These are phyloP conservation scores for Podospora tetraspora DNA, from an alignment of 495 filamentous ascomycete genomes.

Conservation along the genomic window DNA sequence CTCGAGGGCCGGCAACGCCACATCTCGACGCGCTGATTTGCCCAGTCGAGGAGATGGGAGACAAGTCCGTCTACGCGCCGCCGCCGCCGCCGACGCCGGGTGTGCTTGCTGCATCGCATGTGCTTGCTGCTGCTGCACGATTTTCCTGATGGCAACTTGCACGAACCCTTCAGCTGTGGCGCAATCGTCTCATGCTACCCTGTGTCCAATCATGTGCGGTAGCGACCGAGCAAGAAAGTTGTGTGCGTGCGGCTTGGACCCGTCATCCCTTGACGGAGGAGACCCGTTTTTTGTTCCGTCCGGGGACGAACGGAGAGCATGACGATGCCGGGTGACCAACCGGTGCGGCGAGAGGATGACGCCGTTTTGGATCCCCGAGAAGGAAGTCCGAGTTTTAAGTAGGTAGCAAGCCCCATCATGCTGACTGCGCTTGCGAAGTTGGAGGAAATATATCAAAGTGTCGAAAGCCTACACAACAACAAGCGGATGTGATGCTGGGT, in stretches of 20 bases:
- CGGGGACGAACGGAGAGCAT: neutral
- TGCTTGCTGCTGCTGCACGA: neutral
- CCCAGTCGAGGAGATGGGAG: neutral
- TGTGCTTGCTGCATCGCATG: neutral
- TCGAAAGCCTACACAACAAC: neutral
- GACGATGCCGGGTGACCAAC: neutral
- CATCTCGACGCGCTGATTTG: constrained; percentile 20
- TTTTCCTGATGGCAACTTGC: neutral
- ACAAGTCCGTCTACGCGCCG: neutral
- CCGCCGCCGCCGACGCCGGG: neutral
- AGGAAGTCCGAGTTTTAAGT: neutral
- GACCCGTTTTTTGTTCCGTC: neutral
- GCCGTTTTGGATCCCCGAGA: neutral
- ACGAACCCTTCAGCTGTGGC: constrained; percentile 39
- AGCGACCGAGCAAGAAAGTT: neutral
- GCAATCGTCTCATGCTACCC: constrained; percentile 22
- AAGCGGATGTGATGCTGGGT: neutral
- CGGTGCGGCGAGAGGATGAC: neutral
- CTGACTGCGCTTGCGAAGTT: neutral
- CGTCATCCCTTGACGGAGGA: neutral
- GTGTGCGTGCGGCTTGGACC: neutral
- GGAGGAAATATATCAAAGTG: neutral
- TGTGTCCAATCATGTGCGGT: constrained; percentile 25
- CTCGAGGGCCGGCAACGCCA: neutral
- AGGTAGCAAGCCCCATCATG: neutral